Evolutionary conservation across 2,329 filamentous ascomycete genomes (phyloP).

Genomic region (Epichloe gansuensis): DNA sequence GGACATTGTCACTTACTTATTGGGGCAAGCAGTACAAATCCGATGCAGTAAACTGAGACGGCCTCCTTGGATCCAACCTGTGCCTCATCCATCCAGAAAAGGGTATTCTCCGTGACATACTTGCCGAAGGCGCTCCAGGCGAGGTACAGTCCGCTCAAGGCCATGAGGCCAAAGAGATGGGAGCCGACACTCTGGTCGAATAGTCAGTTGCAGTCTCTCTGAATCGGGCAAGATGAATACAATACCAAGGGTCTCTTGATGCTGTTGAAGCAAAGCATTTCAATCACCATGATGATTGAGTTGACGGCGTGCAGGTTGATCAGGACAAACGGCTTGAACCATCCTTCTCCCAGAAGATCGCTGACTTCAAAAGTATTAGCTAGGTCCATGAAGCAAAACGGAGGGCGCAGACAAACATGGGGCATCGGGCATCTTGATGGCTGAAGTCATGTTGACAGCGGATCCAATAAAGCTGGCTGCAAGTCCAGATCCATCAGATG

Average conservation of each 20-base stretch:
- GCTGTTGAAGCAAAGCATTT: slow-evolving; percentile 39
- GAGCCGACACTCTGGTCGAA: slow-evolving; percentile 28
- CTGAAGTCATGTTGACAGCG: neutral
- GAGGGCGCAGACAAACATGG: slow-evolving; percentile 12
- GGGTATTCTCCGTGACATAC: slow-evolving; percentile 30
- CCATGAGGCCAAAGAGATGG: slow-evolving; percentile 30
- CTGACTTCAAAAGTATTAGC: slow-evolving; percentile 25
- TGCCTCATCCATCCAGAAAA: slow-evolving; percentile 39
- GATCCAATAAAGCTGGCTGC: neutral
- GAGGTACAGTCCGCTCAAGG: slow-evolving; percentile 32
- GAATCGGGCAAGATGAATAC: neutral
- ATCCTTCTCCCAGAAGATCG: slow-evolving; percentile 35
- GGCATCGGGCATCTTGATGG: slow-evolving; percentile 6
- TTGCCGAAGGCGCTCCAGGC: slow-evolving; percentile 37
- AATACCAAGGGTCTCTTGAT: slow-evolving; percentile 38
- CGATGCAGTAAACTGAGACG: slow-evolving; percentile 30
- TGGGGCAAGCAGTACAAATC: slow-evolving; percentile 32
- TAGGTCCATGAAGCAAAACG: neutral
- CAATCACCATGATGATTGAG: slow-evolving; percentile 30
- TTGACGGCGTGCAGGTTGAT: slow-evolving; percentile 34
- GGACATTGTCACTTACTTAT: slow-evolving; percentile 27
- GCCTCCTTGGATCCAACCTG: slow-evolving; percentile 31
- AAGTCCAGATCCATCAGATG: neutral
- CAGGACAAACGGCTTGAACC: slow-evolving; percentile 34
- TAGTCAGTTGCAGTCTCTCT: slow-evolving; percentile 5